Base-by-base conservation (phyloP, 805 yeast species). In the Torulaspora franciscae region DNA sequence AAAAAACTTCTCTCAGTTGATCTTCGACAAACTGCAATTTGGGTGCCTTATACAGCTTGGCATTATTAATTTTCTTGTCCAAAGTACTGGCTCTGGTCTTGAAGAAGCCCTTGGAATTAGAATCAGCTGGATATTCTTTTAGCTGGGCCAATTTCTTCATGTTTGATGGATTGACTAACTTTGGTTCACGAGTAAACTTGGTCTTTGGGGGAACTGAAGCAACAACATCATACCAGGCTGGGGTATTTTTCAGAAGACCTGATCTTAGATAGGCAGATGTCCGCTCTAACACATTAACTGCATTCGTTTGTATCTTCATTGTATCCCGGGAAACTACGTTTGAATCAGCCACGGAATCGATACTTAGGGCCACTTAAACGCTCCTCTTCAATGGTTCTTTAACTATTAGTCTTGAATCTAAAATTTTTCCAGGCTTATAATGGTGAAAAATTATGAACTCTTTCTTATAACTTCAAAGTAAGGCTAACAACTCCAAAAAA, bases 201-300 rank as follows among this genome's bases (percentile, higher is more conserved):
- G 75, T 75, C 33, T 76, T 70, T 28, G 98, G 98, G 32, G 97
- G 97, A 55, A 83, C 74, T 23, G 81, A 74, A 3, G 86, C 85
- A 11, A 93, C 88, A 5, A 85, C 91, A 51, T 82, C 80, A 66
- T 75, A 88, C 99, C 98, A 93, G 1, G 82, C 82, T 1, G 99
- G 99, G 58, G 84, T 83, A 26, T 74, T 67, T 26, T 66, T 71
- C 37, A 88, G 72, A n/a, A 83, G 69, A 1, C 95, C 91, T 0
- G 85, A 75, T 55, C 73, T 73, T 51, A 91, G 68, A 55, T 81
- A 81, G 47, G 83, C 81, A 1, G 96, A 82, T 0, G 96, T 85
- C 58, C 89, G 78, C 65, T 85, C 85, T 37, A 90, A 75, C 3
- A 90, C 85, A 51, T 78, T 78, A 25, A 81, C 76, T 25, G 96